Percentiles rank a stretch among this genome's conserved stretches.
These are phyloP conservation scores for Cercospora brassicicola DNA, from an alignment of 2,329 filamentous ascomycete genomes.

Conservation along the genomic window DNA sequence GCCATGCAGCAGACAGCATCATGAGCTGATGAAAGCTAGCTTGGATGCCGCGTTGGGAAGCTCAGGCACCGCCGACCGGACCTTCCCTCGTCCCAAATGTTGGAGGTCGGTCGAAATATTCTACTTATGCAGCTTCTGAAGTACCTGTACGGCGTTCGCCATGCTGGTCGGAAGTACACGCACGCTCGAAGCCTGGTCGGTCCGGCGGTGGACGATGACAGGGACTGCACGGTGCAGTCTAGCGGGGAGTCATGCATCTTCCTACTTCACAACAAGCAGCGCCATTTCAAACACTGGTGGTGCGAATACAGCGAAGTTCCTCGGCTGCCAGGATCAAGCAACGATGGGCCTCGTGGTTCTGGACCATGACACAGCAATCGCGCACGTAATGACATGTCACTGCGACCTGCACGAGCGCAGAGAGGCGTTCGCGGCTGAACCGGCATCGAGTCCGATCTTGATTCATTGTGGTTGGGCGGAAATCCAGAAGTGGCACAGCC, in stretches of 20 bases:
- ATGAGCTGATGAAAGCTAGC: not conserved
- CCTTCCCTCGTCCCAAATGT: not conserved
- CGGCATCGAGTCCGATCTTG: not conserved
- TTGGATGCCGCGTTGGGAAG: not conserved
- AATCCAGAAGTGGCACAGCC: not conserved
- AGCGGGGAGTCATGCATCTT: not conserved
- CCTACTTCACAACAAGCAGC: not conserved
- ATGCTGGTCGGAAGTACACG: not conserved
- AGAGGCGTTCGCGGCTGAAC: not conserved
- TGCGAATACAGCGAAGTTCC: not conserved
- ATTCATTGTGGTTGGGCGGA: not conserved
- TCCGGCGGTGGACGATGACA: not conserved
- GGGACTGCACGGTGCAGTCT: not conserved
- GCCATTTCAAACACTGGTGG: not conserved
- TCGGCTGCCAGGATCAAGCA: not conserved
- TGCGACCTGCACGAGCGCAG: not conserved
- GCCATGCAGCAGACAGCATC: not conserved
- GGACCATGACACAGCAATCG: not conserved
- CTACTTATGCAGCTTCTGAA: not conserved
- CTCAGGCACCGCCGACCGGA: not conserved
- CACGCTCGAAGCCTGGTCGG: not conserved
- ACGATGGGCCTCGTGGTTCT: not conserved
- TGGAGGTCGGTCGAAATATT: not conserved
- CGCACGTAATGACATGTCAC: not conserved
- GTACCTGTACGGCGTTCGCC: not conserved